These are phyloP conservation scores for Termitomyces sp. DNA, from an alignment of 768 basidiomycete species.

Conservation along the genomic window DNA sequence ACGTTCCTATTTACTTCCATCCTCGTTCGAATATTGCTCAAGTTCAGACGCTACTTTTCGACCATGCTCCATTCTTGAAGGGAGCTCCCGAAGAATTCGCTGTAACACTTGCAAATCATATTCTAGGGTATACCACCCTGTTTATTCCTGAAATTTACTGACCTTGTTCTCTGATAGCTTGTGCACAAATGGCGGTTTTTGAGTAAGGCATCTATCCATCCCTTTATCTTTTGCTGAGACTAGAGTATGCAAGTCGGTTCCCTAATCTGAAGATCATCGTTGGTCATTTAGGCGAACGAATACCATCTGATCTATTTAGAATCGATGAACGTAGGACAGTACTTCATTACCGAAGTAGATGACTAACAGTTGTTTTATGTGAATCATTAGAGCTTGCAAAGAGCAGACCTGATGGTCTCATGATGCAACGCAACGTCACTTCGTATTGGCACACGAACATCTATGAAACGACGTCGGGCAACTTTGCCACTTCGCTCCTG, in stretches of 20 bases:
- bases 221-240: neutral
- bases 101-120: constrained; percentile 32
- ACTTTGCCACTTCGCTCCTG: constrained; percentile 33
- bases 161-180: constrained; percentile 19
- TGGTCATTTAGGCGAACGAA: constrained; percentile 37
- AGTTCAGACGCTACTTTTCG: constrained; percentile 20
- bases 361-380: neutral
- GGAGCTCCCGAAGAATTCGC: constrained; percentile 33
- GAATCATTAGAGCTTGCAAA: constrained; percentile 24
- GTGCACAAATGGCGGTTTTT: constrained; percentile 33
- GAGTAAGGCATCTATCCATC: constrained; percentile 19
- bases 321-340: constrained; percentile 29
- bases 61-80: constrained; percentile 27
- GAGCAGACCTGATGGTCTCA: constrained; percentile 23
- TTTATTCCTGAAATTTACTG: no score
- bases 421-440: constrained; percentile 31
- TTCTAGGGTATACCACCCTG: constrained; percentile 25
- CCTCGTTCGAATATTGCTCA: constrained; percentile 25
- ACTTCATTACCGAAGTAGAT: neutral
- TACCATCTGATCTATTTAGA: constrained; percentile 34
- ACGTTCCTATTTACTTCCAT: constrained; percentile 35
- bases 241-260: constrained; percentile 26
- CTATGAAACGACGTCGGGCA: constrained; percentile 35
- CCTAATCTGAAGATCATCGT: constrained; percentile 35
- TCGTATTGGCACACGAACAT: constrained; percentile 34